phyloP scores from a whole-genome alignment of 2,329 filamentous ascomycete genomes.

The Exophiala lecanii-corni region DNA sequence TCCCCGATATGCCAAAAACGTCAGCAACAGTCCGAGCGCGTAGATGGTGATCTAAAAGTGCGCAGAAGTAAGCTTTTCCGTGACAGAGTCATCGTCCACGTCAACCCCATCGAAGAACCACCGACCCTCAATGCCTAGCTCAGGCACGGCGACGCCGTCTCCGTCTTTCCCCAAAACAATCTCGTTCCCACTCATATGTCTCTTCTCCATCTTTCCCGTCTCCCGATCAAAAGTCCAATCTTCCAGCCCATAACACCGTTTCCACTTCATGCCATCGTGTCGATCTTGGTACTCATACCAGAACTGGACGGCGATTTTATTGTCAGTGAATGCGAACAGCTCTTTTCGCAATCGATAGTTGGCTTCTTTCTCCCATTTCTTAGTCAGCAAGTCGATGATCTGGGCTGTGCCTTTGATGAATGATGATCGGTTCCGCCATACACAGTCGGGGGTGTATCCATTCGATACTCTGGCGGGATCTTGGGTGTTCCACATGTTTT shows the following conservation, averaged over 20 bases:
- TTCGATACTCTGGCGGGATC: slow-evolving; percentile 61
- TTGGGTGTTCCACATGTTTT: slow-evolving; percentile 75
- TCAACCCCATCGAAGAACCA: slow-evolving; percentile 44
- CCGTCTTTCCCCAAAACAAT: slow-evolving; percentile 39
- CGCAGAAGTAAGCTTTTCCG: slow-evolving; percentile 24
- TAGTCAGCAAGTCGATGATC: slow-evolving; percentile 63
- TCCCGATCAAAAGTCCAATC: slow-evolving; percentile 44
- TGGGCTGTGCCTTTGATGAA: slow-evolving; percentile 64
- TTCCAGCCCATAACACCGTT: slow-evolving; percentile 74
- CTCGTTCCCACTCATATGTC: slow-evolving; percentile 47
- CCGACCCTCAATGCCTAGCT: slow-evolving; percentile 32
- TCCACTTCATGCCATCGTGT: slow-evolving; percentile 64
- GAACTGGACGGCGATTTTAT: slow-evolving; percentile 78
- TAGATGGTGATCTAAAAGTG: no score
- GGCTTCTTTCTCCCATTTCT: slow-evolving; percentile 70
- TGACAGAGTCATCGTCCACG: slow-evolving; percentile 33
- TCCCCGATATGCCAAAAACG: no score
- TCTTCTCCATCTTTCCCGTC: slow-evolving; percentile 41
- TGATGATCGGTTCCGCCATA: slow-evolving; percentile 72
- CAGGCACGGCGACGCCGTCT: slow-evolving; percentile 31
- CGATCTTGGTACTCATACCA: slow-evolving; percentile 79
- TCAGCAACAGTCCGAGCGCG: no score
- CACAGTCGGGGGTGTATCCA: slow-evolving; percentile 69
- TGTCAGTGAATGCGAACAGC: slow-evolving; percentile 52
- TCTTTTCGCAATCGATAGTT: slow-evolving; percentile 76